Conservation (phyloP, 768 basidiomycete species). For the Porpolomopsis calyptriformis region DNA sequence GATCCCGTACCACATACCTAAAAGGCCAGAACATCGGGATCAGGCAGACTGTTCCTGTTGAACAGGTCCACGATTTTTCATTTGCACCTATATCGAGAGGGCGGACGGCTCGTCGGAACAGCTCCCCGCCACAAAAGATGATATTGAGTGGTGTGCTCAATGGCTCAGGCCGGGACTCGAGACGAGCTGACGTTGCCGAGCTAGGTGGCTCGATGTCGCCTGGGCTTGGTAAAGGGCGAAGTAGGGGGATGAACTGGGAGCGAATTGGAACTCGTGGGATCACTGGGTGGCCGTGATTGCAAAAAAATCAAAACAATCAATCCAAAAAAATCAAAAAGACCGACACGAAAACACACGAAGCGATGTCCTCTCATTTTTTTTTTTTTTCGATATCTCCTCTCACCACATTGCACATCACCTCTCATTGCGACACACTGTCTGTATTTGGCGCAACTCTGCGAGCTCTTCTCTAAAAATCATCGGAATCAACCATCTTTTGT, state of each 20-base stretch:
- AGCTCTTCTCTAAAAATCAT: no score
- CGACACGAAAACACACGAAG: not conserved
- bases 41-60: constrained; percentile 24
- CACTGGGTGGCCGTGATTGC: not conserved
- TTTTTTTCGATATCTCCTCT: no score
- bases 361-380: no score
- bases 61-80: constrained; percentile 39
- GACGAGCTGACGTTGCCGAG: constrained; percentile 30
- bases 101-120: constrained; percentile 45
- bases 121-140: constrained; percentile 47
- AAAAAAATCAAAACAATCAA: not conserved
- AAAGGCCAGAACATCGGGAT: constrained; percentile 12
- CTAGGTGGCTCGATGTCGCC: constrained; percentile 45
- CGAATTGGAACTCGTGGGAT: constrained; percentile 8
- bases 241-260: constrained; percentile 44
- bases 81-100: constrained; percentile 35
- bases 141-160: constrained; percentile 24
- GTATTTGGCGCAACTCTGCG: no score
- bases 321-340: not conserved
- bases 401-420: not conserved
- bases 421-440: no score
- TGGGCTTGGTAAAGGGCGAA: constrained; percentile 54
- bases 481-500: no score
- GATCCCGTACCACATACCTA: constrained; percentile 8
- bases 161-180: constrained; percentile 5